Percentiles rank a stretch among this genome's conserved stretches.
phyloP scores from a whole-genome alignment of 1,139 yeast genomes.

The Pichia sp. region DNA sequence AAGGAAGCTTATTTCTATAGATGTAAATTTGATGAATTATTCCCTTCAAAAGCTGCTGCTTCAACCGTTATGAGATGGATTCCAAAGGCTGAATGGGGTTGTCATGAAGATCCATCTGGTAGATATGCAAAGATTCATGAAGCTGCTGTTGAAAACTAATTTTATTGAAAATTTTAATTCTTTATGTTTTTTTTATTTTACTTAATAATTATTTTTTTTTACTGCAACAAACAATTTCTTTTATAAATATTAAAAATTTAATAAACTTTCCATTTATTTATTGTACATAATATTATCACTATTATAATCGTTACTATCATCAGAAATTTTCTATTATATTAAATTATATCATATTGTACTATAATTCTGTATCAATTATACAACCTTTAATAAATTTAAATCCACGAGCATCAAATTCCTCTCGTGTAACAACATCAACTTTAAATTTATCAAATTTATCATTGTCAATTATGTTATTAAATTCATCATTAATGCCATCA shows the following conservation, averaged over 20 bases:
- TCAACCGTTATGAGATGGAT: constrained; percentile 98
- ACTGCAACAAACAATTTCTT: background rate
- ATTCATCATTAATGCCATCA: constrained; percentile 59
- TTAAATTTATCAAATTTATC: constrained; percentile 6
- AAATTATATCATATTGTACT: background rate
- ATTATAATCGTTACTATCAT: background rate
- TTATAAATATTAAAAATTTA: background rate
- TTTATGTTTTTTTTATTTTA: background rate
- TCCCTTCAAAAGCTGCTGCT: constrained; percentile 89
- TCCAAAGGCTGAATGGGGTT: constrained; percentile 99
- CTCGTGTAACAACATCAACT: constrained; percentile 64
- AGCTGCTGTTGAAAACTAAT: constrained; percentile 38
- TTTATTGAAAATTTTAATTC: background rate
- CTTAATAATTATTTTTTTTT: background rate
- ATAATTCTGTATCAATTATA: constrained; percentile 31
- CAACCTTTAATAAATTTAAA: constrained; percentile 37
- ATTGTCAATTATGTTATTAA: constrained; percentile 64
- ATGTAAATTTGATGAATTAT: constrained; percentile 87
- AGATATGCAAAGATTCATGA: constrained; percentile 91
- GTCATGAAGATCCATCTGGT: constrained; percentile 97
- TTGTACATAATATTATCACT: background rate
- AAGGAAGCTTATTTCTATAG: constrained; percentile 99
- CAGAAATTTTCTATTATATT: too few relatives aligned
- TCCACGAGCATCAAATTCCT: constrained; percentile 65
- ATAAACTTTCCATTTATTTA: too few relatives aligned